A percentile compares a stretch with the other conserved stretches of the same genome.
These are phyloP conservation scores for Lippia alba DNA, from an alignment of 305 asterid genomes.

Conservation along the genomic window DNA sequence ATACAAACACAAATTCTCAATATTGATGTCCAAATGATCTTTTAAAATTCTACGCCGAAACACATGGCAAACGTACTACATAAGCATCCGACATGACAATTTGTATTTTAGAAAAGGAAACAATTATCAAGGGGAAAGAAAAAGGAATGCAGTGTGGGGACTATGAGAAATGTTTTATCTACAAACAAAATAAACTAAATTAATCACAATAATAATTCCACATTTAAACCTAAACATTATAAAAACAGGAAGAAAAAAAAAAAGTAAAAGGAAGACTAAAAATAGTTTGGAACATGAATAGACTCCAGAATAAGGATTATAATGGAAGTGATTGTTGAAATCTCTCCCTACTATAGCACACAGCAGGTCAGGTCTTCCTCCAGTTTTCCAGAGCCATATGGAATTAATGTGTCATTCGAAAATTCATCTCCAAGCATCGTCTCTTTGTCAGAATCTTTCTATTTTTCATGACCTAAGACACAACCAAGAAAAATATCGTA, in stretches of 20 bases:
- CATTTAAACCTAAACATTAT: slow-evolving; percentile 26
- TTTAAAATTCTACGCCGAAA: too few species aligned
- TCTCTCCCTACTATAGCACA: slow-evolving; percentile 4
- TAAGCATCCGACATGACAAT: too few species aligned
- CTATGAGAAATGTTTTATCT: slow-evolving; percentile 24
- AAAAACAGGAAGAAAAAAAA: background rate
- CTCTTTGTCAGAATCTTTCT: slow-evolving; percentile 22
- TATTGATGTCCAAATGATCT: too few species aligned
- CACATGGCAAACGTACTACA: too few species aligned
- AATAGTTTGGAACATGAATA: slow-evolving; percentile 32
- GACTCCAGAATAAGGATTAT: slow-evolving; percentile 23
- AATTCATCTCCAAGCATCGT: background rate
- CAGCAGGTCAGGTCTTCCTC: slow-evolving; percentile 18
- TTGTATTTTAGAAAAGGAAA: too few species aligned
- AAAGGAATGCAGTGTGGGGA: background rate
- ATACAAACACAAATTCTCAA: too few species aligned
- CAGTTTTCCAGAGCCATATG: slow-evolving; percentile 21
- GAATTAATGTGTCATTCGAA: background rate
- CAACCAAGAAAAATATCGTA: slow-evolving; percentile 9
- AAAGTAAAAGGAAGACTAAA: background rate
- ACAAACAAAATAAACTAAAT: slow-evolving; percentile 34
- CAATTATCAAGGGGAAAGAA: too few species aligned
- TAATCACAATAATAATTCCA: slow-evolving; percentile 29
- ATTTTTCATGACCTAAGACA: slow-evolving; percentile 25
- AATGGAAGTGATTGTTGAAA: slow-evolving; percentile 12